These are phyloP conservation scores for Grosmannia penicillata DNA, from an alignment of 2,329 filamentous ascomycete species.

Conservation along the genomic window DNA sequence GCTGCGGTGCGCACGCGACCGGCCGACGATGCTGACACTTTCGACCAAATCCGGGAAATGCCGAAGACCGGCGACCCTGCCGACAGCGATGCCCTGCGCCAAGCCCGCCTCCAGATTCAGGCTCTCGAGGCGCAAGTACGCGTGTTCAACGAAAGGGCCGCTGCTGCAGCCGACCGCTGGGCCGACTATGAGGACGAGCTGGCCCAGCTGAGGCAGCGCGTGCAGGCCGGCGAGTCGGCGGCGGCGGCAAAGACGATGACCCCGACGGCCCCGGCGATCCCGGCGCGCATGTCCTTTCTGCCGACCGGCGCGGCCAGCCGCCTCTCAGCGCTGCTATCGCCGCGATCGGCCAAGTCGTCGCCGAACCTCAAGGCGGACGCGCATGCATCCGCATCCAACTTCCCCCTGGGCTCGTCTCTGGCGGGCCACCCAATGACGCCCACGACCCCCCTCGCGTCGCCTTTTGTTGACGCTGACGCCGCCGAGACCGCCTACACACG, in stretches of 20 bases:
- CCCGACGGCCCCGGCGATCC: constrained; percentile 11
- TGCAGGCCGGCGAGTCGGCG: constrained; percentile 10
- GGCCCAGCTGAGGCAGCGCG: constrained; percentile 32
- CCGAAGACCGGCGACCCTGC: background rate
- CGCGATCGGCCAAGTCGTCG: constrained; percentile 25
- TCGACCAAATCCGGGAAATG: constrained; percentile 3
- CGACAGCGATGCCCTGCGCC: constrained; percentile 21
- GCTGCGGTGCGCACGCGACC: too few relatives aligned
- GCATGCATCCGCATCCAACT: too few relatives aligned
- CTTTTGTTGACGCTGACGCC: constrained; percentile 1
- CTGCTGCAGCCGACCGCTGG: constrained; percentile 47
- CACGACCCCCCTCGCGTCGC: background rate
- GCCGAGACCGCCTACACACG: constrained; percentile 4
- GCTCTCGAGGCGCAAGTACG: constrained; percentile 60
- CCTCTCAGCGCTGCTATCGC: constrained; percentile 30
- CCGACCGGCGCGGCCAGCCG: constrained; percentile 26
- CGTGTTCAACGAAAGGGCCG: constrained; percentile 55
- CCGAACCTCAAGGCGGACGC: constrained; percentile 20
- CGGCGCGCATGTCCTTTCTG: constrained; percentile 29
- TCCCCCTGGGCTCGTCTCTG: too few relatives aligned
- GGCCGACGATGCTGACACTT: background rate
- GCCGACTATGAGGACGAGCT: constrained; percentile 75
- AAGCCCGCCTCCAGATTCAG: constrained; percentile 44
- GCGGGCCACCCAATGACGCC: too few relatives aligned
- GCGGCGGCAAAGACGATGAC: too few relatives aligned